phyloP scores from a whole-genome alignment of 2,329 filamentous ascomycete genomes.

The Mollisiaceae sp. region DNA sequence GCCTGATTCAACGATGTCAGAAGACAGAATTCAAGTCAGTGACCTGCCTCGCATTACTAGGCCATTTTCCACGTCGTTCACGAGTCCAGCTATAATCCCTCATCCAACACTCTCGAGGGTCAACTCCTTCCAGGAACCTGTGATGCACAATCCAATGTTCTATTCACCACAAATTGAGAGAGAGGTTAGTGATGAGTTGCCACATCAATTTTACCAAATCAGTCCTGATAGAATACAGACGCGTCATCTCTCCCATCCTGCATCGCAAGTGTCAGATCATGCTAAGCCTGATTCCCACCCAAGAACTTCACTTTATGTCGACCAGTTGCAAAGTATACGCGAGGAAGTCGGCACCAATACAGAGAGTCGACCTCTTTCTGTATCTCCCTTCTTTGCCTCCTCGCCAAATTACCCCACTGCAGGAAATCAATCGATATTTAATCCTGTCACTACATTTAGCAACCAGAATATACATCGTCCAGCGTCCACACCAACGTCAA shows the following conservation, averaged over 20 bases:
- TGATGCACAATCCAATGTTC: neutral
- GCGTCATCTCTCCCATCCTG: constrained; percentile 18
- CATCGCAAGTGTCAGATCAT: constrained; percentile 1
- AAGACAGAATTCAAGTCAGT: neutral
- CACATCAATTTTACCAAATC: neutral
- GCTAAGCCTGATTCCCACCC: neutral
- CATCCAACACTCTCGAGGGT: neutral
- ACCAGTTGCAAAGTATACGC: constrained; percentile 9
- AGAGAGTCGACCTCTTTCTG: neutral
- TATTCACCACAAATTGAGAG: constrained; percentile 30
- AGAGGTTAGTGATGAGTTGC: constrained; percentile 31
- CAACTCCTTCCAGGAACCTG: neutral
- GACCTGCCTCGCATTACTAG: neutral
- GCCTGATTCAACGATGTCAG: constrained; percentile 17
- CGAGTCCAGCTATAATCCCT: neutral
- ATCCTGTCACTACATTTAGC: neutral
- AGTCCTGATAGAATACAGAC: constrained; percentile 2
- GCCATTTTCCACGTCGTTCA: neutral
- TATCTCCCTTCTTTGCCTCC: constrained; percentile 2
- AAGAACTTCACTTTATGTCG: constrained; percentile 11
- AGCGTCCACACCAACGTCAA: neutral
- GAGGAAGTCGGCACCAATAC: neutral
- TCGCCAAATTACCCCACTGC: neutral
- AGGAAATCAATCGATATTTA: neutral
- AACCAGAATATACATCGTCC: neutral